Percentiles rank a stretch among this genome's conserved stretches.
phyloP scores from a whole-genome alignment of 441 rosid species.

The Jatropha multifida region DNA sequence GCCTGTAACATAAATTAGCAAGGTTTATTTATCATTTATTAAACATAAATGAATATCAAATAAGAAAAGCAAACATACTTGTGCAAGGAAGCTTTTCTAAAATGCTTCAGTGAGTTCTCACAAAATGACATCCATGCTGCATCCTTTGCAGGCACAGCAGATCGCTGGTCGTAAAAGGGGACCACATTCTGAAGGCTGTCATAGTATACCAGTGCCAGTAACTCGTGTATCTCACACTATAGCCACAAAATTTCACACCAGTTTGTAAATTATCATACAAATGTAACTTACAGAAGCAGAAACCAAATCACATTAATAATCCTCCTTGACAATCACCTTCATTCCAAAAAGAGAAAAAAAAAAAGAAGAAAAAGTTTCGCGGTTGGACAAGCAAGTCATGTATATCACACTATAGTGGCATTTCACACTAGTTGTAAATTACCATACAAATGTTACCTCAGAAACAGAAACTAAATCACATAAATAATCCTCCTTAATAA shows the following conservation, averaged over 20 bases:
- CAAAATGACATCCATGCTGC: conserved; percentile 73
- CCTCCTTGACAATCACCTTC: neutral
- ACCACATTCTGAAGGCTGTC: conserved; percentile 99
- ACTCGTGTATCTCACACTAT: conserved; percentile 94
- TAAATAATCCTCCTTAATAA: too few relatives aligned
- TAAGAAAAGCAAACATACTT: conserved; percentile 49
- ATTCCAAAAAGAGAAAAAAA: neutral
- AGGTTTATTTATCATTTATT: conserved; percentile 7
- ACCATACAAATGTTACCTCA: too few relatives aligned
- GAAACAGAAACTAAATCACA: too few relatives aligned
- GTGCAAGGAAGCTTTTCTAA: conserved; percentile 82
- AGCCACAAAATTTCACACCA: conserved; percentile 30
- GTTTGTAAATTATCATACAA: conserved; percentile 23
- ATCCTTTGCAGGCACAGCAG: conserved; percentile 79
- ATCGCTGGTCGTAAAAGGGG: conserved; percentile 90
- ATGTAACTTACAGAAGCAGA: conserved; percentile 6
- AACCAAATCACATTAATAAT: conserved; percentile 5
- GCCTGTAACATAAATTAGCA: conserved; percentile 49
- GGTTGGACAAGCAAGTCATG: too few relatives aligned
- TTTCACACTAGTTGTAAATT: too few relatives aligned
- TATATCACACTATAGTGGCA: too few relatives aligned
- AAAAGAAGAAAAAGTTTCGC: neutral
- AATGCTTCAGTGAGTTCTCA: conserved; percentile 89
- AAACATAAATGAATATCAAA: conserved; percentile 20
- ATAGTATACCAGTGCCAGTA: conserved; percentile 95